A percentile compares a stretch with the other conserved stretches of the same genome.
Conservation (phyloP, 1,284 basidiomycete species). For the Boletus semigastroideus region DNA sequence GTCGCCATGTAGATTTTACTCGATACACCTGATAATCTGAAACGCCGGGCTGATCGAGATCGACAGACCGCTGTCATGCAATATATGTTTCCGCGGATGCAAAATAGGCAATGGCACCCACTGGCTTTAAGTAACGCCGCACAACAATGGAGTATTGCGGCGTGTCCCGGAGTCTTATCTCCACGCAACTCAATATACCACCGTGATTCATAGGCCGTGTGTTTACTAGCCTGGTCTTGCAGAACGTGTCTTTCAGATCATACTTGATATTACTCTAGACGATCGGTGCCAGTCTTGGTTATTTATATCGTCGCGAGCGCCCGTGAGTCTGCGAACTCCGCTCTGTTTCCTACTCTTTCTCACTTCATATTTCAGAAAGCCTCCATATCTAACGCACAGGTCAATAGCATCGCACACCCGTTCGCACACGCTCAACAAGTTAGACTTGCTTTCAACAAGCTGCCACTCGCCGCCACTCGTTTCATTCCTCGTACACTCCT, state of each 20-base stretch:
- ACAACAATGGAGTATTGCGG: not conserved
- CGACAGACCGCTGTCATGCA: not conserved
- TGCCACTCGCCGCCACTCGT: not conserved
- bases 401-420: not conserved
- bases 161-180: not conserved
- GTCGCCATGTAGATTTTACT: slow-evolving; percentile 1
- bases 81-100: slow-evolving; percentile 10
- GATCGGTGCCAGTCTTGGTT: too few relatives aligned
- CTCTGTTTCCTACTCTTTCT: too few relatives aligned
- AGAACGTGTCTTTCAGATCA: too few relatives aligned
- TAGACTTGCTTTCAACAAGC: not conserved
- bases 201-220: too few relatives aligned
- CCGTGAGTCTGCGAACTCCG: too few relatives aligned
- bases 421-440: not conserved
- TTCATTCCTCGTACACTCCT: too few relatives aligned
- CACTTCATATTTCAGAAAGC: not conserved
- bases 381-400: not conserved
- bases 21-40: not conserved
- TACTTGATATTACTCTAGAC: too few relatives aligned
- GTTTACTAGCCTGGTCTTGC: too few relatives aligned
- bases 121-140: not conserved
- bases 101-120: not conserved
- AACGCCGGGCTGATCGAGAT: not conserved
- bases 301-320: too few relatives aligned
- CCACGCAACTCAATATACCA: not conserved